Evolutionary conservation across 2,329 filamentous ascomycete species (phyloP).

Genomic region (Raffaelea ambrosiae): DNA sequence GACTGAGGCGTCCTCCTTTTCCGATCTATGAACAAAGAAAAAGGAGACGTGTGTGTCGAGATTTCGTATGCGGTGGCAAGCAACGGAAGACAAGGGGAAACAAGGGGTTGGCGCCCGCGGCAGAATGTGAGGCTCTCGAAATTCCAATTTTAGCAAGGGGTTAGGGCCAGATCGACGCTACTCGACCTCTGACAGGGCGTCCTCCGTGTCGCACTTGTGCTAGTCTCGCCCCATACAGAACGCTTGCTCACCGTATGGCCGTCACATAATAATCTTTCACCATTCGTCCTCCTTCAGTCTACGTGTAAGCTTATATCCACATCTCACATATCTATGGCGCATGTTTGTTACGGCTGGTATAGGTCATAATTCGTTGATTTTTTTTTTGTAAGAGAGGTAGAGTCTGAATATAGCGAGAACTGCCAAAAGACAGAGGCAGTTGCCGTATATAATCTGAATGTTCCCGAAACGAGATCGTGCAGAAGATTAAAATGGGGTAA

Average conservation of each 20-base stretch:
- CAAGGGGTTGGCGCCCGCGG: not conserved
- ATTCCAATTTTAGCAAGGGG: constrained; percentile 1
- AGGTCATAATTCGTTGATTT: too few species aligned
- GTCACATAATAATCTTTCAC: not conserved
- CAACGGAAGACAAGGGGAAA: not conserved
- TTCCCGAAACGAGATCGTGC: not conserved
- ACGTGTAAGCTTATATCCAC: not conserved
- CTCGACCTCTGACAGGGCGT: not conserved
- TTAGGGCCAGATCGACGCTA: constrained; percentile 4
- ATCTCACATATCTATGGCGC: too few species aligned
- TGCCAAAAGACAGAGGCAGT: too few species aligned
- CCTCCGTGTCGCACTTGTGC: not conserved
- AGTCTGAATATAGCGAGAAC: too few species aligned
- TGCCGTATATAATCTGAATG: too few species aligned
- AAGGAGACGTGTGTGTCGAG: too few species aligned
- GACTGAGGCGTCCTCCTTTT: too few species aligned
- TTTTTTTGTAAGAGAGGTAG: too few species aligned
- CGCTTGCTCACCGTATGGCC: too few species aligned
- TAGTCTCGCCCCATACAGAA: not conserved
- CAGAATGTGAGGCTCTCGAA: not conserved
- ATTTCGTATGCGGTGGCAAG: too few species aligned
- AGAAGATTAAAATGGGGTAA: constrained; percentile 12
- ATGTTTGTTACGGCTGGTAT: too few species aligned
- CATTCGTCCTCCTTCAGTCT: not conserved
- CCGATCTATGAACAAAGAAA: too few species aligned